phyloP scores from a whole-genome alignment of 164 flowering plant genomes.

The Santalum album region DNA sequence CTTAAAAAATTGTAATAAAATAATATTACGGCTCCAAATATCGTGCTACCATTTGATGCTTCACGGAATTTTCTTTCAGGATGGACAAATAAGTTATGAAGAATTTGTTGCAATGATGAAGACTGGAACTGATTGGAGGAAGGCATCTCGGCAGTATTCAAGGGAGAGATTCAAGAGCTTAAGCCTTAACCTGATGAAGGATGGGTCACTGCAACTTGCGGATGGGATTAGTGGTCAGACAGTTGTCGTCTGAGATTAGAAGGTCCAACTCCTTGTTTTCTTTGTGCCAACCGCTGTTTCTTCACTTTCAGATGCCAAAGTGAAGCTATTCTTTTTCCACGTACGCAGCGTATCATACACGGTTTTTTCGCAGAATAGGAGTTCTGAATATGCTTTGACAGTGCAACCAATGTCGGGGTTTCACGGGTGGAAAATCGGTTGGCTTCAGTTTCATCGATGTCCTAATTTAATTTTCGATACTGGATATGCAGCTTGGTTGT shows the following conservation, averaged over 20 bases:
- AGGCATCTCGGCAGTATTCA: slow-evolving; percentile 92
- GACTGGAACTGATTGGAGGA: slow-evolving; percentile 98
- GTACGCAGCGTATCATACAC: background rate
- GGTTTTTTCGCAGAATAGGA: background rate
- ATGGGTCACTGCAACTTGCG: slow-evolving; percentile 79
- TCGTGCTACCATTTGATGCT: background rate
- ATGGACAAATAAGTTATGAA: slow-evolving; percentile 81
- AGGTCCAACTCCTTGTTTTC: slow-evolving; percentile 1
- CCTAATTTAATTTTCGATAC: background rate
- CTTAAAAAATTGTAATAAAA: too few relatives aligned
- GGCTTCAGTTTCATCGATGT: background rate
- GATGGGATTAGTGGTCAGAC: slow-evolving; percentile 49
- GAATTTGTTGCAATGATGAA: slow-evolving; percentile 99
- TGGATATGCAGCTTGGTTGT: background rate
- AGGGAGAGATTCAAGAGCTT: slow-evolving; percentile 95
- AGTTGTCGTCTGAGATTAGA: slow-evolving; percentile 25
- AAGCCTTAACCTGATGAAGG: slow-evolving; percentile 91
- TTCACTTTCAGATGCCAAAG: background rate
- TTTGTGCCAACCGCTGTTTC: background rate
- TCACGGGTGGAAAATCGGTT: background rate
- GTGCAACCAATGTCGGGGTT: background rate
- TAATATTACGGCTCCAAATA: background rate
- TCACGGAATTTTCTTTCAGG: slow-evolving; percentile 29
- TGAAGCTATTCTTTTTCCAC: background rate
- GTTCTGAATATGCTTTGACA: background rate